A percentile compares a stretch with the other conserved stretches of the same genome.
Evolutionary conservation across 176 grass and related monocot species (phyloP).

Genomic region (Eragrostis curvula): DNA sequence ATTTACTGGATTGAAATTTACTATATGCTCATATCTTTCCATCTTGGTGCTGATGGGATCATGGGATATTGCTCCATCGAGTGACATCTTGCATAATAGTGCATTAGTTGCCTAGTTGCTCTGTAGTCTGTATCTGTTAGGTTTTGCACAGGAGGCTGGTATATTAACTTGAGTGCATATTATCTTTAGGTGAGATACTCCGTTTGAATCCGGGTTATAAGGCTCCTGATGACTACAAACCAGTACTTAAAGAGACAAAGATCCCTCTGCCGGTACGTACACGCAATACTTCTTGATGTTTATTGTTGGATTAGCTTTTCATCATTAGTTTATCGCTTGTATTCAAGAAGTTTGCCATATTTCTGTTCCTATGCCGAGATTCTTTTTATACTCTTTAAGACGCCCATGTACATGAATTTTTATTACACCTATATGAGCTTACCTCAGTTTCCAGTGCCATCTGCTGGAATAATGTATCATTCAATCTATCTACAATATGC

Average conservation of each 20-base stretch:
- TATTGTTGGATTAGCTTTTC: slow-evolving; percentile 27
- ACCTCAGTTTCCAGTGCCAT: slow-evolving; percentile 10
- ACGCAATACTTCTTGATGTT: slow-evolving; percentile 20
- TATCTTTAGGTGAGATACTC: slow-evolving; percentile 81
- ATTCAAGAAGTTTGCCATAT: background rate
- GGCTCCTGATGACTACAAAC: slow-evolving; percentile 80
- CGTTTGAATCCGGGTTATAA: slow-evolving; percentile 82
- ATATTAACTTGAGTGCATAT: slow-evolving; percentile 27
- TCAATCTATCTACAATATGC: background rate
- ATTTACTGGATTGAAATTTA: slow-evolving; percentile 18
- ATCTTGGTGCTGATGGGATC: slow-evolving; percentile 28
- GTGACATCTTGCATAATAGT: slow-evolving; percentile 15
- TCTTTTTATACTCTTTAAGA: background rate
- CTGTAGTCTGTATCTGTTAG: background rate
- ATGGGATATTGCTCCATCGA: slow-evolving; percentile 27
- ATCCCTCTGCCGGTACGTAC: slow-evolving; percentile 77
- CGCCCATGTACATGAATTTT: background rate
- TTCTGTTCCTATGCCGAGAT: slow-evolving; percentile 5
- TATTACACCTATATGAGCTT: slow-evolving; percentile 1
- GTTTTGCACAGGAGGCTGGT: background rate
- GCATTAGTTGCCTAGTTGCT: background rate
- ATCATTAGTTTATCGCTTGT: slow-evolving; percentile 24
- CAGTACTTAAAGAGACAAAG: slow-evolving; percentile 84
- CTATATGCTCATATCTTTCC: background rate
- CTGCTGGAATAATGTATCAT: slow-evolving; percentile 5